Percentiles rank a stretch among this genome's conserved stretches.
These are phyloP conservation scores for Nidula microcarpa DNA, from an alignment of 768 basidiomycete genomes.

Conservation along the genomic window DNA sequence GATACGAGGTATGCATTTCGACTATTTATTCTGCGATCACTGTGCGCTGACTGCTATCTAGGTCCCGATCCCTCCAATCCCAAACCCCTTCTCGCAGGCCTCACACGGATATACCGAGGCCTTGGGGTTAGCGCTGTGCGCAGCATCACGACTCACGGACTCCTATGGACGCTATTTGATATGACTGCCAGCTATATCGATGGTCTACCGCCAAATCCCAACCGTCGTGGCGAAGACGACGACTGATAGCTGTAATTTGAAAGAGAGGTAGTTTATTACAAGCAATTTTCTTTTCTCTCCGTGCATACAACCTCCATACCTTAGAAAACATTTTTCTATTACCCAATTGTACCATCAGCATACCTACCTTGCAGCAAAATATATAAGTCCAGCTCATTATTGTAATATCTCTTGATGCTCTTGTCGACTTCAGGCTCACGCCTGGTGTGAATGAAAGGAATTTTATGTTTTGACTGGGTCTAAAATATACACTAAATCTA, in stretches of 20 bases:
- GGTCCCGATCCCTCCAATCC: slow-evolving; percentile 80
- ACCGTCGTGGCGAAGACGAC: too few species aligned
- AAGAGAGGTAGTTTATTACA: too few species aligned
- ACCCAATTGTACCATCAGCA: neutral
- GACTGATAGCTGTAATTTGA: too few species aligned
- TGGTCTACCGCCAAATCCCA: slow-evolving; percentile 25
- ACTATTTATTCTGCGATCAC: neutral
- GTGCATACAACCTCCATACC: slow-evolving; percentile 4
- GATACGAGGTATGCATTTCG: slow-evolving; percentile 60
- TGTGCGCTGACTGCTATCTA: slow-evolving; percentile 18
- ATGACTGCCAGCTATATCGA: slow-evolving; percentile 74
- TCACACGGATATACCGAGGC: slow-evolving; percentile 87
- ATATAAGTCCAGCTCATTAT: slow-evolving; percentile 3
- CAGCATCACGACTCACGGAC: slow-evolving; percentile 89
- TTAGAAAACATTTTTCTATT: slow-evolving; percentile 10
- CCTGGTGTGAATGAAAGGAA: neutral
- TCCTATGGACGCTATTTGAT: slow-evolving; percentile 94
- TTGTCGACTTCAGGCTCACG: too few species aligned
- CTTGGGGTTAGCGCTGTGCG: slow-evolving; percentile 91
- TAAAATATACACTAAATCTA: neutral
- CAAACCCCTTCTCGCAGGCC: slow-evolving; percentile 70
- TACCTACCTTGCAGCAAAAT: neutral
- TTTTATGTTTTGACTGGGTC: neutral
- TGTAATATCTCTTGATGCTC: too few species aligned
- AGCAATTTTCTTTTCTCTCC: neutral